Evolutionary conservation across 768 basidiomycete species (phyloP), one percentile per base, ranked within the genome.

Genomic region (Dioszegia crocea): DNA sequence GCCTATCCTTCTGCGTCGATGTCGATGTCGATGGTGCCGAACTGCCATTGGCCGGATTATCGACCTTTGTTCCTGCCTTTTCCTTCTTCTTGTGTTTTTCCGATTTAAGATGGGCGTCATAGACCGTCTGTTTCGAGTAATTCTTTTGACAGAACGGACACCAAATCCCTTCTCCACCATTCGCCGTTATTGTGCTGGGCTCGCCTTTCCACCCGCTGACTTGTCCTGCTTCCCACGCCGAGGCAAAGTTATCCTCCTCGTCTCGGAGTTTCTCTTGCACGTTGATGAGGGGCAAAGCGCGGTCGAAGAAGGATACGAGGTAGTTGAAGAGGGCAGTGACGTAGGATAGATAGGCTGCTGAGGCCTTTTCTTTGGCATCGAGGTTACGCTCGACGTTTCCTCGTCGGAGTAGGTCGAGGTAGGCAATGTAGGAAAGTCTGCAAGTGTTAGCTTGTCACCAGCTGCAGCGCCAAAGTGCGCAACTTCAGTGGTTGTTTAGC

Each of bases 61-160:
- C 47, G 8, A 47, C 55, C 64, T 46, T 63, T 78, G 61, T 66
- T 70, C 66, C 79, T 21, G 51, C 65, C 47, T 45, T 53, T 47
- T 61, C 71, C 30, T 65, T 68, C 79, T 97, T 99, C 70, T 89
- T 79, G 70, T 99, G 96, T 75, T 91, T 98, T 80, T 93, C 97
- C 21, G 92, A 94, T 1, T 86, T 91, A 51, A 98, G 77, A 74
- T 98, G 96, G 1, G 92, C 92, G 62, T 96, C 89, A 75, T 92
- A 99, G 9, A 99, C 96, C 0, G 96, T 97, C 77, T 97, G 90
- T 77, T 97, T 99, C 12, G 93, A 84, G 77, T 98, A 98, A 57
- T 84, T 80, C 74, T 93, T 96, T 78, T 97, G 54, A 24, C 48
- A 58, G 31, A 39, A 46, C 5, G 48, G 50, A 80, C 93, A 98